These are phyloP conservation scores for Suillus placidus DNA, from an alignment of 768 basidiomycete genomes.

Conservation along the genomic window DNA sequence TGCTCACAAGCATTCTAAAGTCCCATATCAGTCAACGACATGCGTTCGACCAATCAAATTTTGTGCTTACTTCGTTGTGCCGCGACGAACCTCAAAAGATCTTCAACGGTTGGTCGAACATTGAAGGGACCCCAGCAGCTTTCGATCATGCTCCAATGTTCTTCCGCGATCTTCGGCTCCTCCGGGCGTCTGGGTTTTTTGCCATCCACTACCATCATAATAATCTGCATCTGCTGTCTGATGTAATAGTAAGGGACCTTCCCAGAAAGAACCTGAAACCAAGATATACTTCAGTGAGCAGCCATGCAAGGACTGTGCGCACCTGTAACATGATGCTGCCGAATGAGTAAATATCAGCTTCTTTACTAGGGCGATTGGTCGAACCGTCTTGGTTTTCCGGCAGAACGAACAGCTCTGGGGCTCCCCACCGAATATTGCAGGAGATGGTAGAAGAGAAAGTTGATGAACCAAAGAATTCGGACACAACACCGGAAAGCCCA, in stretches of 20 bases:
- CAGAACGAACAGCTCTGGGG: slow-evolving; percentile 35
- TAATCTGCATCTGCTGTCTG: slow-evolving; percentile 8
- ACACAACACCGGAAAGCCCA: slow-evolving; percentile 37
- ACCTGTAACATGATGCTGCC: slow-evolving; percentile 31
- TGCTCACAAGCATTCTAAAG: not conserved
- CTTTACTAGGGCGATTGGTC: slow-evolving; percentile 6
- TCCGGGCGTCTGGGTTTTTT: slow-evolving; percentile 7
- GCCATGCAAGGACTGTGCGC: not conserved
- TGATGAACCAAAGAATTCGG: slow-evolving; percentile 35
- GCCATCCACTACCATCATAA: slow-evolving; percentile 12
- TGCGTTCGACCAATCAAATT: not conserved
- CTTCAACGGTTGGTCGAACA: slow-evolving; percentile 19
- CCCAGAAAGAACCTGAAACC: slow-evolving; percentile 11
- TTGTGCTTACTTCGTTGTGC: not conserved
- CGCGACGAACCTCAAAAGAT: slow-evolving; percentile 20
- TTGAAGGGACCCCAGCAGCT: slow-evolving; percentile 4
- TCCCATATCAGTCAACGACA: not conserved
- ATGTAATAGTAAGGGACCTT: slow-evolving; percentile 14
- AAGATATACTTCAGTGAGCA: not conserved
- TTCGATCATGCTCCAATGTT: slow-evolving; percentile 13
- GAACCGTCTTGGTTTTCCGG: slow-evolving; percentile 22
- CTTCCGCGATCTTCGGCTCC: slow-evolving; percentile 11
- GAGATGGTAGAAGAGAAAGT: slow-evolving; percentile 32
- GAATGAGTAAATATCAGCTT: slow-evolving; percentile 13
- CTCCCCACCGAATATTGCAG: slow-evolving; percentile 49